Evolutionary conservation across 1,284 basidiomycete species (phyloP).

Genomic region (Sporisorium iseilematis-ciliati): DNA sequence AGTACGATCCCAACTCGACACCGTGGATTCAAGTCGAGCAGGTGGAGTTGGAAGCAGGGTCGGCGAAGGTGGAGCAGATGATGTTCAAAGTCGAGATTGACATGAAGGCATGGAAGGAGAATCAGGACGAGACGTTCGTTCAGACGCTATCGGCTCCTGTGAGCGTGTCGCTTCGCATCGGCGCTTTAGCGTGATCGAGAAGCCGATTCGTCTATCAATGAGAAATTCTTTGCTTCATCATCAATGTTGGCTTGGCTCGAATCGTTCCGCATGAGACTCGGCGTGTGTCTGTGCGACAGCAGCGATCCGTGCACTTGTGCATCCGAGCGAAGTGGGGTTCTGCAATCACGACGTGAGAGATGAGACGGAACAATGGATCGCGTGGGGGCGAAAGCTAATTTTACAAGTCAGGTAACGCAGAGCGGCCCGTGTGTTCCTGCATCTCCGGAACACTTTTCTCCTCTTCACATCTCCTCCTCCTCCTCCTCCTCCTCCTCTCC

Average conservation of each 20-base stretch:
- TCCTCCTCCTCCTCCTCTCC: background rate
- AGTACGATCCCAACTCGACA: slow-evolving; percentile 18
- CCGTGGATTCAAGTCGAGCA: slow-evolving; percentile 24
- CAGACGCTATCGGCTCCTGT: slow-evolving; percentile 23
- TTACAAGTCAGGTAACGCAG: background rate
- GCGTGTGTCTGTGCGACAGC: too few relatives aligned
- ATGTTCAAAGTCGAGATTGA: slow-evolving; percentile 23
- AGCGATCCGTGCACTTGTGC: too few relatives aligned
- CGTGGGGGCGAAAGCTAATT: too few relatives aligned
- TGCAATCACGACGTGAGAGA: too few relatives aligned
- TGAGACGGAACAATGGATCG: too few relatives aligned
- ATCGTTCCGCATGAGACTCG: background rate
- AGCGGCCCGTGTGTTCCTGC: too few relatives aligned
- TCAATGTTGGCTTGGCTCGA: too few relatives aligned
- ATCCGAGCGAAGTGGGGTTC: too few relatives aligned
- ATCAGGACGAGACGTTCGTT: slow-evolving; percentile 25
- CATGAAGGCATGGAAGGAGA: slow-evolving; percentile 21
- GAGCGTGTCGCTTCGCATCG: slow-evolving; percentile 17
- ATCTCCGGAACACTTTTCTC: too few relatives aligned
- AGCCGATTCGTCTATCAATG: background rate
- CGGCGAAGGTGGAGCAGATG: background rate
- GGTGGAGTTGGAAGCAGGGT: slow-evolving; percentile 7
- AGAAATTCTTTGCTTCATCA: background rate
- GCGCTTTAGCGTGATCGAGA: background rate
- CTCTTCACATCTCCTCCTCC: too few relatives aligned